These are phyloP conservation scores for Rhypophila decipiens DNA, from an alignment of 495 filamentous ascomycete species.

Conservation along the genomic window DNA sequence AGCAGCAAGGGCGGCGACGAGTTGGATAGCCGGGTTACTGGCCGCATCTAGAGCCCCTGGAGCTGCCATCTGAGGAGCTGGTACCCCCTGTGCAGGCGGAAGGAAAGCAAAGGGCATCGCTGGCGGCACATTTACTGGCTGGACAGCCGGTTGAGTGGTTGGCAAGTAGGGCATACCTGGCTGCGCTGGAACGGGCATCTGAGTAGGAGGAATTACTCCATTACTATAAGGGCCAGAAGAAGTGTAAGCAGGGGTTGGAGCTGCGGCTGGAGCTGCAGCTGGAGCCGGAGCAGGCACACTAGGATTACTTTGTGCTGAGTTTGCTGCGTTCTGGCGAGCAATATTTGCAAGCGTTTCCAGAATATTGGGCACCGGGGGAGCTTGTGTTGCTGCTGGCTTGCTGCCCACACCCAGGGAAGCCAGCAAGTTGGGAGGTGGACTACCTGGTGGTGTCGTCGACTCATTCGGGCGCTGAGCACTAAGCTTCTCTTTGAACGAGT, in stretches of 20 bases:
- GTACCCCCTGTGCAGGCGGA: conserved; percentile 9
- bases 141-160: conserved; percentile 34
- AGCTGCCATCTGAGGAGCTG: conserved; percentile 33
- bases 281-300: conserved; percentile 36
- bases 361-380: conserved; percentile 46
- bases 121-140: conserved; percentile 56
- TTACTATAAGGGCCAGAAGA: conserved; percentile 14
- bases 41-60: conserved; percentile 17
- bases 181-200: conserved; percentile 11
- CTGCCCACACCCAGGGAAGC: conserved; percentile 15
- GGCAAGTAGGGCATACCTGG: conserved; percentile 17
- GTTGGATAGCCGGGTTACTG: conserved; percentile 41
- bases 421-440: conserved; percentile 52
- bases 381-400: conserved; percentile 16
- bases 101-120: conserved; percentile 34
- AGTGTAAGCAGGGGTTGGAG: conserved; percentile 12
- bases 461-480: conserved; percentile 49
- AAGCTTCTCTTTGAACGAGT: conserved; percentile 79
- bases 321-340: conserved; percentile 69
- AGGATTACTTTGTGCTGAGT: conserved; percentile 50
- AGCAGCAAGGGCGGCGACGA: conserved; percentile 40
- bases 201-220: conserved; percentile 12
- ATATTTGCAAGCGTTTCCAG: conserved; percentile 80
- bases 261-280: conserved; percentile 17
- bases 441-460: conserved; percentile 77